Base-by-base conservation (phyloP, 805 yeast species). In the Saccharomycopsis fodiens region DNA sequence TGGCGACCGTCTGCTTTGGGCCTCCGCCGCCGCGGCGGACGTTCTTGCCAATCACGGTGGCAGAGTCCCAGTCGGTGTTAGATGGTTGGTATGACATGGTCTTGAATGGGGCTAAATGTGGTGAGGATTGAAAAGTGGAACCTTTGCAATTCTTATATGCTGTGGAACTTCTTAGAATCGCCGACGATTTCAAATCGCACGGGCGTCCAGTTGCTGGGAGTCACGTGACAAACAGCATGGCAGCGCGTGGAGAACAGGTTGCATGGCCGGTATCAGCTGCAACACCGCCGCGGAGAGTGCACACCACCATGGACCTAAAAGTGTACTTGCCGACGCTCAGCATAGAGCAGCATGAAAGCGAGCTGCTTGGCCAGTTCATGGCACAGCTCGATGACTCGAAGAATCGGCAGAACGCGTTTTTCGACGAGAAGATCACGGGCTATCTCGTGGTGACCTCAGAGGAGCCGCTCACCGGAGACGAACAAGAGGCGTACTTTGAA, bases 21-120 rank as follows among this genome's bases (percentile, higher is more conserved):
- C 94, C 96, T 48, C 85, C 78, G 37, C 86, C 85, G 48, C 96
- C 96, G 46, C 81, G 75, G 66, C 91, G 79, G 56, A 93, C 95
- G 57, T 82, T 84, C 56, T 78, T 79, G 48, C 98, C 98, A 57
- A 93, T 87, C 50, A 85, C 68, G 37, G 96, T 88, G 58, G 81
- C 89, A 50, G 78, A 63, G 66, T 93, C 97, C 98, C 98, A 93
- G 67, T 88, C 97, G 37, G 80, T 59, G 46, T 53, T 54, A 22
- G 57, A 56, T 35, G 42, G 44, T 19, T 39, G 22, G 39, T 45
- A 42, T n/a, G n/a, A n/a, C n/a, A n/a, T n/a, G n/a, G n/a, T n/a
- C n/a, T n/a, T n/a, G n/a, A n/a, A n/a, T n/a, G n/a, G n/a, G n/a
- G n/a, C n/a, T n/a, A n/a, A n/a, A n/a, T n/a, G n/a, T n/a, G n/a